phyloP scores from a whole-genome alignment of 352 stramenopile species.

The Phytophthora pisi region DNA sequence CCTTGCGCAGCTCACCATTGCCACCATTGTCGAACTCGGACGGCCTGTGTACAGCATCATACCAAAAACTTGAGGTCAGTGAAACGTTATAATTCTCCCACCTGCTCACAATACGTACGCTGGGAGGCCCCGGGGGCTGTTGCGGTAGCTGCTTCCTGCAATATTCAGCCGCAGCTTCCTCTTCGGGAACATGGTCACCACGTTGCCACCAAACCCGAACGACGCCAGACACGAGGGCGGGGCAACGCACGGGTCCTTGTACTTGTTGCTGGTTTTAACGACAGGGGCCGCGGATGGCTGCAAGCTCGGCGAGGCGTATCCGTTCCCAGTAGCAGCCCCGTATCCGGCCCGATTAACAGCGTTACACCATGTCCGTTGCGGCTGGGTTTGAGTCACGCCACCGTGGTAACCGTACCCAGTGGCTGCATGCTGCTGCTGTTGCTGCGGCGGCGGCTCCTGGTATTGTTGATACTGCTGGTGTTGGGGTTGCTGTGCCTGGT shows the following conservation, averaged over 20 bases:
- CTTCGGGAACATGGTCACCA: constrained; percentile 91
- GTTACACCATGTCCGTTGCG: constrained; percentile 17
- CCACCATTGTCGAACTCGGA: constrained; percentile 57
- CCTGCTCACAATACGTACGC: constrained; percentile 42
- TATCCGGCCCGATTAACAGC: constrained; percentile 19
- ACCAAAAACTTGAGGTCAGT: constrained; percentile 1
- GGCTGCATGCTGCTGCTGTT: constrained; percentile 16
- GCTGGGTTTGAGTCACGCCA: constrained; percentile 12
- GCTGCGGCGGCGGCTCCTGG: constrained; percentile 19
- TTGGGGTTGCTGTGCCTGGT: constrained; percentile 15
- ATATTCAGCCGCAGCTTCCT: constrained; percentile 82
- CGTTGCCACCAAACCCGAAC: constrained; percentile 89
- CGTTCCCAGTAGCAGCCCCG: constrained; percentile 8
- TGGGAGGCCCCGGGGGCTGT: constrained; percentile 59
- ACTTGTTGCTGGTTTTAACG: constrained; percentile 67
- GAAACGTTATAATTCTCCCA: neutral
- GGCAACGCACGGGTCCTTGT: constrained; percentile 82
- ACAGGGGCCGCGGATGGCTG: constrained; percentile 15
- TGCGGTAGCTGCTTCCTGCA: constrained; percentile 56
- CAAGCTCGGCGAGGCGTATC: constrained; percentile 9
- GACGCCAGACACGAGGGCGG: constrained; percentile 76
- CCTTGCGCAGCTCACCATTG: constrained; percentile 77
- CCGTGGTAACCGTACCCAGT: constrained; percentile 17
- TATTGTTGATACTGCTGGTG: constrained; percentile 15
- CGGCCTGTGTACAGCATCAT: constrained; percentile 33